Conservation (phyloP, 176 grass and related monocot genomes). For the Lolium perenne region DNA sequence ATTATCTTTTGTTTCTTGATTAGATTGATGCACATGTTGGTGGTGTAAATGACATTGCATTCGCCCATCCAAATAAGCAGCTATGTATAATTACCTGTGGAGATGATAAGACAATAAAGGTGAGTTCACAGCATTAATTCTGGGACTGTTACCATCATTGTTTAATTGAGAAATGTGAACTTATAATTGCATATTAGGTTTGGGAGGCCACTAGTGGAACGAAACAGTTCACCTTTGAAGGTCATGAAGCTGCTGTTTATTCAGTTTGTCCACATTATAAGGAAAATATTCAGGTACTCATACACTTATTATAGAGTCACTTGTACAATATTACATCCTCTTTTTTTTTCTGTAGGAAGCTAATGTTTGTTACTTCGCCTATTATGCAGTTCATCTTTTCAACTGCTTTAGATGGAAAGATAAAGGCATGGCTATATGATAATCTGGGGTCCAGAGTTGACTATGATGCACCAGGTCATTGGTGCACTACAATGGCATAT, state of each 20-base stretch:
- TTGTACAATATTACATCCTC: background rate
- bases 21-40: constrained; percentile 99
- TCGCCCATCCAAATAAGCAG: constrained; percentile 97
- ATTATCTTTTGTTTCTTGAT: constrained; percentile 48
- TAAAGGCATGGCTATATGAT: constrained; percentile 99
- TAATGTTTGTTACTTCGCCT: constrained; percentile 33
- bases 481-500: constrained; percentile 99
- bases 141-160: background rate
- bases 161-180: constrained; percentile 36
- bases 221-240: constrained; percentile 90
- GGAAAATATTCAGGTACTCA: constrained; percentile 85
- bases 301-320: constrained; percentile 13
- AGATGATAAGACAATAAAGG: constrained; percentile 99
- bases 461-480: constrained; percentile 98
- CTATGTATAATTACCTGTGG: constrained; percentile 96
- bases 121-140: constrained; percentile 32
- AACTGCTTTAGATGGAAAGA: constrained; percentile 98
- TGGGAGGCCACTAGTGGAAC: constrained; percentile 90
- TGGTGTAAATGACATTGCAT: constrained; percentile 98
- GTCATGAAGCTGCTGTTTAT: constrained; percentile 98
- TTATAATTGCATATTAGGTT: constrained; percentile 61
- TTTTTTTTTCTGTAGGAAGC: background rate
- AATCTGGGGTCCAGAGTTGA: constrained; percentile 98
- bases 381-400: constrained; percentile 93
- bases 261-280: constrained; percentile 98